A percentile compares a stretch with the other conserved stretches of the same genome.
These are phyloP conservation scores for Hansenula lynferdii DNA, from an alignment of 1,139 yeast genomes.

Conservation along the genomic window DNA sequence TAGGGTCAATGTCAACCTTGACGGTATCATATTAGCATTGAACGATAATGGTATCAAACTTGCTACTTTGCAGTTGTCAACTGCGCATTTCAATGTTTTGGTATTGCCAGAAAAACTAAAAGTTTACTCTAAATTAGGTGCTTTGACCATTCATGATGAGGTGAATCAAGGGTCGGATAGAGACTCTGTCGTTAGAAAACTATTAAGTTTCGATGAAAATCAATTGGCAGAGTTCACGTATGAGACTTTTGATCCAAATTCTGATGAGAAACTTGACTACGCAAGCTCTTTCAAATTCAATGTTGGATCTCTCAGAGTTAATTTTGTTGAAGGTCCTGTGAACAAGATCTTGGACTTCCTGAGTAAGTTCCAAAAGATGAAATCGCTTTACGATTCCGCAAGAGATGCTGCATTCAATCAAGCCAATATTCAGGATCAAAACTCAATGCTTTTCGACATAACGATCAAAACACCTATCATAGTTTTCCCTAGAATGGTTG, in stretches of 20 bases:
- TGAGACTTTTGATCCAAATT: slow-evolving; percentile 68
- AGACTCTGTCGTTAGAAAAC: slow-evolving; percentile 55
- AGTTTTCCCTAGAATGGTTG: slow-evolving; percentile 62
- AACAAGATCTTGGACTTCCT: slow-evolving; percentile 62
- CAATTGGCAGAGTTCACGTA: slow-evolving; percentile 80
- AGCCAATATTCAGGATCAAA: slow-evolving; percentile 49
- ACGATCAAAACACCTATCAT: slow-evolving; percentile 77
- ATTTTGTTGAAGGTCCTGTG: slow-evolving; percentile 79
- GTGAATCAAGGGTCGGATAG: slow-evolving; percentile 57
- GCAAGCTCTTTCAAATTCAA: slow-evolving; percentile 60
- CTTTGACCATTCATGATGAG: slow-evolving; percentile 74
- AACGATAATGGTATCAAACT: slow-evolving; percentile 82
- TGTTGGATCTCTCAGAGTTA: slow-evolving; percentile 70
- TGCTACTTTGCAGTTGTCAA: slow-evolving; percentile 73
- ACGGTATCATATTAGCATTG: slow-evolving; percentile 68
- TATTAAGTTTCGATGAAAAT: slow-evolving; percentile 77
- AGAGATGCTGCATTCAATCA: slow-evolving; percentile 77
- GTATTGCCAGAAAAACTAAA: slow-evolving; percentile 77
- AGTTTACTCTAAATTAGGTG: slow-evolving; percentile 73
- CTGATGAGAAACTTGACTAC: slow-evolving; percentile 40
- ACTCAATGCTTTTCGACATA: slow-evolving; percentile 61
- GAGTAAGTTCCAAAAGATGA: slow-evolving; percentile 79
- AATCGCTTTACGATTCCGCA: slow-evolving; percentile 79
- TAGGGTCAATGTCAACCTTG: slow-evolving; percentile 62
- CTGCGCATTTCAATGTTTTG: slow-evolving; percentile 64